phyloP scores from a whole-genome alignment of 441 rosid species.

The Pelargonium australe region DNA sequence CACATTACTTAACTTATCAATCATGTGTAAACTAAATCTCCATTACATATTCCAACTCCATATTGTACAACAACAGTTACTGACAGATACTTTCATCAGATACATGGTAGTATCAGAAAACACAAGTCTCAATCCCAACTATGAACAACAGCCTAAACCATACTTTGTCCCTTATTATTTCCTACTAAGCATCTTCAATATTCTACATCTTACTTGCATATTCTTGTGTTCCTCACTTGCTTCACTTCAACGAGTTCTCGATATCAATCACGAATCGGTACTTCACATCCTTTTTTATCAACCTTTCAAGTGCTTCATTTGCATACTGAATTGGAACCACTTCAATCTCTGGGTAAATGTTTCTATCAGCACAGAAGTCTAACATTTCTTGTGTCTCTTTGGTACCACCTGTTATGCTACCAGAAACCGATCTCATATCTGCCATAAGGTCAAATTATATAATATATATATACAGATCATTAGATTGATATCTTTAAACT shows the following conservation, averaged over 20 bases:
- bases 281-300: slow-evolving; percentile 64
- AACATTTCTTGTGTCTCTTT: slow-evolving; percentile 66
- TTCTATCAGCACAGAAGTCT: slow-evolving; percentile 58
- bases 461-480: background rate
- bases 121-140: too few relatives aligned
- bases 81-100: too few relatives aligned
- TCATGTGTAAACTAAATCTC: too few relatives aligned
- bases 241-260: slow-evolving; percentile 54
- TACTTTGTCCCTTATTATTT: too few relatives aligned
- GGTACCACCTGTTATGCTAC: slow-evolving; percentile 69
- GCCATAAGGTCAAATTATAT: slow-evolving; percentile 13
- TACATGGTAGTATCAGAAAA: too few relatives aligned
- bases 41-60: too few relatives aligned
- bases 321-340: slow-evolving; percentile 54
- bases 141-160: too few relatives aligned
- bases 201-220: too few relatives aligned
- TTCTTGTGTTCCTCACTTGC: slow-evolving; percentile 9
- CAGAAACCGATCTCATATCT: slow-evolving; percentile 61
- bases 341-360: slow-evolving; percentile 66
- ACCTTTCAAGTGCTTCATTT: slow-evolving; percentile 71
- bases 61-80: too few relatives aligned
- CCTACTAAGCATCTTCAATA: too few relatives aligned
- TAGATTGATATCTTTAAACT: background rate
- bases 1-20: too few relatives aligned
- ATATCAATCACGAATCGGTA: slow-evolving; percentile 78